Evolutionary conservation across 768 basidiomycete species (phyloP).

Genomic region (Amanita exitialis): DNA sequence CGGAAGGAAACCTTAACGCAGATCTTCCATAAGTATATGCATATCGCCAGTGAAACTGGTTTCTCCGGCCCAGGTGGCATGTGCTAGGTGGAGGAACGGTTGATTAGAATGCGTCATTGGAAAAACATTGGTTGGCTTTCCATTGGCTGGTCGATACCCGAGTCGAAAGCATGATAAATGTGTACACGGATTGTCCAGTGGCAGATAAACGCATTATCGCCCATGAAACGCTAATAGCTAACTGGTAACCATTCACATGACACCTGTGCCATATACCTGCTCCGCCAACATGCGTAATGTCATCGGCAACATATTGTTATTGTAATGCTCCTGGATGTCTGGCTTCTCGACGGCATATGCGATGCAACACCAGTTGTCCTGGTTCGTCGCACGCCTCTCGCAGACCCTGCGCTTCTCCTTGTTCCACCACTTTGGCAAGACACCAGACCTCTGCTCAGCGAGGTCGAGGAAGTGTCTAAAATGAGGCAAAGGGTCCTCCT

Average conservation of each 20-base stretch:
- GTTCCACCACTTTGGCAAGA: conserved; percentile 3
- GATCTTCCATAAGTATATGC: no score
- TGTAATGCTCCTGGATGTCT: conserved; percentile 3
- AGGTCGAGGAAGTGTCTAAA: background rate
- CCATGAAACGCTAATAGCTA: no score
- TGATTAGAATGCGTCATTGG: no score
- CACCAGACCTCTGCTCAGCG: background rate
- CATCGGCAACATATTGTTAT: conserved; percentile 1
- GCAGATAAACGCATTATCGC: no score
- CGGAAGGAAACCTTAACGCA: no score
- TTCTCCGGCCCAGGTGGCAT: no score
- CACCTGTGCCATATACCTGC: background rate
- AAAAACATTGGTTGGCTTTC: no score
- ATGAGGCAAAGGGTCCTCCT: background rate
- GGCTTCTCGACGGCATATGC: background rate
- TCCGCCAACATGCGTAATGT: conserved; percentile 2
- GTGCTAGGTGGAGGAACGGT: no score
- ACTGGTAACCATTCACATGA: background rate
- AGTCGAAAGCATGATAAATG: no score
- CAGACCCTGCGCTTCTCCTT: background rate
- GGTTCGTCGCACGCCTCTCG: background rate
- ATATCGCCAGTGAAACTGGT: no score
- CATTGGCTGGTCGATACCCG: no score
- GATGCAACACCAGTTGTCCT: conserved; percentile 1
- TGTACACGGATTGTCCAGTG: no score